phyloP scores from a whole-genome alignment of 371 early-diverging fungal species.

The Dichotomocladium elegans region DNA sequence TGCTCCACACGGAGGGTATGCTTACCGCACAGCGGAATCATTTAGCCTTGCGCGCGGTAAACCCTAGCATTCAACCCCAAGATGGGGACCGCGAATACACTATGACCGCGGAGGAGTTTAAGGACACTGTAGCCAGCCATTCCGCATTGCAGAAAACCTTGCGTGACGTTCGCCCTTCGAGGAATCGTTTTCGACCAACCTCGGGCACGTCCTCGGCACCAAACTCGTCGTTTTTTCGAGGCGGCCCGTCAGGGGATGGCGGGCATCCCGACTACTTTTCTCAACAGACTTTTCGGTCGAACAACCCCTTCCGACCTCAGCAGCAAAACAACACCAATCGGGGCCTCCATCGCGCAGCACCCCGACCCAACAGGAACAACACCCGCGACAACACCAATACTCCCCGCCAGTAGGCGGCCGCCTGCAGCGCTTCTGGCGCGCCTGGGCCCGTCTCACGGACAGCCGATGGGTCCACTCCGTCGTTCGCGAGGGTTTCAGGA shows the following conservation, averaged over 20 bases:
- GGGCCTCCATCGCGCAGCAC: not conserved
- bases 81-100: not conserved
- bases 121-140: not conserved
- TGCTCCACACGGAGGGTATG: conserved; percentile 1
- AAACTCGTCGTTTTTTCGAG: not conserved
- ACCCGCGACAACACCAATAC: not conserved
- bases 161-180: not conserved
- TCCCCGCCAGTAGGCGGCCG: not conserved
- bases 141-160: not conserved
- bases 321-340: not conserved
- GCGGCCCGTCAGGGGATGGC: not conserved
- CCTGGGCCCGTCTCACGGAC: not conserved
- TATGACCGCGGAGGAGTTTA: not conserved
- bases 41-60: conserved; percentile 7
- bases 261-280: not conserved
- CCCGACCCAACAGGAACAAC: not conserved
- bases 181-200: no score
- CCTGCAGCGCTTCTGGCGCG: not conserved
- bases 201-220: no score
- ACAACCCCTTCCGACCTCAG: not conserved
- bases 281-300: not conserved
- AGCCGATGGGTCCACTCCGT: not conserved
- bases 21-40: conserved; percentile 7
- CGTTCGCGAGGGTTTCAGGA: not conserved
- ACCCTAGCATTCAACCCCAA: not conserved